Percentiles rank a stretch among this genome's conserved stretches.
Evolutionary conservation across 768 basidiomycete genomes (phyloP).

Genomic region (Boletus barrowsii): DNA sequence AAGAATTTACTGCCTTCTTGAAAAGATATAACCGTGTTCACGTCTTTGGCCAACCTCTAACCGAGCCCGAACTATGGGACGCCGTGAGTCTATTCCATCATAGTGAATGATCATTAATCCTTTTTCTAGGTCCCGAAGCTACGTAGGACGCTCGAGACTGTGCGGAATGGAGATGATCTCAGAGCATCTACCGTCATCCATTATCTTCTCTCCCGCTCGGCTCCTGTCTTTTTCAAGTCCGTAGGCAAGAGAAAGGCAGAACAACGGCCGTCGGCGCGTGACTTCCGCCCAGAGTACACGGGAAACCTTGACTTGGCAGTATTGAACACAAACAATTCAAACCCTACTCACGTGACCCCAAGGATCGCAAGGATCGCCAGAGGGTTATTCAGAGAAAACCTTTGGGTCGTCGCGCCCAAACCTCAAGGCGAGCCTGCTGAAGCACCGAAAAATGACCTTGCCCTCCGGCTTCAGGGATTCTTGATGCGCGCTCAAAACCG

Average conservation of each 20-base stretch:
- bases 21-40: slow-evolving; percentile 23
- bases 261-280: background rate
- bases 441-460: slow-evolving; percentile 8
- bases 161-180: slow-evolving; percentile 19
- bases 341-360: slow-evolving; percentile 60
- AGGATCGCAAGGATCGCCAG: slow-evolving; percentile 49
- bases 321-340: slow-evolving; percentile 46
- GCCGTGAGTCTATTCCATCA: slow-evolving; percentile 12
- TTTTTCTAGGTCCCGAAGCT: slow-evolving; percentile 20
- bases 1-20: slow-evolving; percentile 36
- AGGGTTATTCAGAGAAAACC: slow-evolving; percentile 51
- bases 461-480: slow-evolving; percentile 20
- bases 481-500: slow-evolving; percentile 16
- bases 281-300: slow-evolving; percentile 6
- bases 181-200: slow-evolving; percentile 19
- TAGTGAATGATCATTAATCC: background rate
- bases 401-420: slow-evolving; percentile 51
- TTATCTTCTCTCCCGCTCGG: slow-evolving; percentile 12
- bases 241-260: slow-evolving; percentile 1
- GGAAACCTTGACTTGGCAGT: slow-evolving; percentile 57
- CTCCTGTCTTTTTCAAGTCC: slow-evolving; percentile 14
- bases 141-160: slow-evolving; percentile 18
- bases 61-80: slow-evolving; percentile 28
- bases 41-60: slow-evolving; percentile 17
- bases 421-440: slow-evolving; percentile 20